Evolutionary conservation across 257 asterid genomes (phyloP), one percentile per base, ranked within the genome.

Genomic region (Vinca minor): DNA sequence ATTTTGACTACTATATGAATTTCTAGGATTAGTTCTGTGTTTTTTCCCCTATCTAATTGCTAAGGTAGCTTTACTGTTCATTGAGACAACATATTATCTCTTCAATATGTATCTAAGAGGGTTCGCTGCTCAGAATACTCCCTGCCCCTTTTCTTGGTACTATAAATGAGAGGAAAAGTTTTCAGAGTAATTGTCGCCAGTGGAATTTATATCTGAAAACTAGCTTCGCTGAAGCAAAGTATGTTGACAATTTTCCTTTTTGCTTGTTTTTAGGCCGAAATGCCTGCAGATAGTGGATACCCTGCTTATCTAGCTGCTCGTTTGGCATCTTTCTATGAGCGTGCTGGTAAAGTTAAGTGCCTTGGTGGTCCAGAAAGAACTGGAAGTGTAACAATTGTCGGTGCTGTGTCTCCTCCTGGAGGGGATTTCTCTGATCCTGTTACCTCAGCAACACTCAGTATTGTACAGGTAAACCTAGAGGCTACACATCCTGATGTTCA

Each of bases 401-500:
- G 98, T 70, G 98, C 98, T 32, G 98, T 93, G 74, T 93, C 98
- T 74, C 98, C 98, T 65, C 98, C 98, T 0, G 98, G 98, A 68
- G 98, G 98, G 73, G 97, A 93, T 83, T 93, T 93, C 73, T 93
- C 98, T 23, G 98, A 93, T 77, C 98, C 98, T 72, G 98, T 93
- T 71, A 93, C 98, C 48, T 89, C 98, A 70, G 97, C 98, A 47
- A 93, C 98, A 49, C 98, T 93, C 72, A 85, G 98, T 78, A 93
- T 93, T 59, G 98, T 93, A 72, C 98, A 93, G 96, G 98, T 83
- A 69, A 74, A 47, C 39, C 65, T 20, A 49, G 59, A 38, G 13
- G 50, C 31, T 52, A n/a, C n/a, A n/a, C n/a, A n/a, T n/a, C n/a
- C n/a, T n/a, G n/a, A n/a, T n/a, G n/a, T n/a, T n/a, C n/a, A n/a